Base-by-base conservation (phyloP, 805 yeast genomes). In the Cyberlindnera subsufficiens region DNA sequence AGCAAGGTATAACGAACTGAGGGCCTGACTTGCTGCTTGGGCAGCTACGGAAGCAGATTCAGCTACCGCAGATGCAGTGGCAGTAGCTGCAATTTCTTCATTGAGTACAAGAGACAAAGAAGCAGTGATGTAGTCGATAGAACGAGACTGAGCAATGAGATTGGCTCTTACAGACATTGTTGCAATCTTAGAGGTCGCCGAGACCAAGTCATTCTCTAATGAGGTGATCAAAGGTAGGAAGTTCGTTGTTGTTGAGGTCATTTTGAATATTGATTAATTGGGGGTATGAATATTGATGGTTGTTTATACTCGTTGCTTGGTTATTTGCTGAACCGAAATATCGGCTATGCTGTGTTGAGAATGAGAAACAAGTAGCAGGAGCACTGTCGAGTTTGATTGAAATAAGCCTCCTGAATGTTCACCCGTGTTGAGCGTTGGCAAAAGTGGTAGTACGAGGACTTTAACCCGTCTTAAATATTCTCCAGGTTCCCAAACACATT, bases 151-250 rank as follows among this genome's bases (percentile, higher is more conserved):
- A n/a, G 44, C 35, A 11, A 50, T 39, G 30, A 49, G 25, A 0
- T 35, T 34, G 3, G 18, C 35, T 2, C 35, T 36, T 1, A 31
- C 43, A 7, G 59, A 53, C 11, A 49, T 52, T 0, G 60, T 53
- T 5, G 54, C 58, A 6, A 56, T 13, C 9, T 37, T 36, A 6
- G 45, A 32, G 0, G 50, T 38, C 3, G 47, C 53, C 1, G 52
- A 46, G 4, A 44, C 14, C 10, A 46, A 38, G 19, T 47, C 44
- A n/a, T 41, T 25, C 29, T 45, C 30, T 2, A 55, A 39, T 6
- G 54, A 48, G 6, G 55, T 50, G 32, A 54, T 40, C 35, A 37
- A 30, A 2, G 56, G 51, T 1, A 44, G n/a, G 25, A 40, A 36
- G 20, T 39, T 35, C 4, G 50, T n/a, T 6, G 39, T 5, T 20